Percentiles rank a stretch among this genome's conserved stretches.
Conservation (phyloP, 352 stramenopile genomes). For the Pythium apleroticum region DNA sequence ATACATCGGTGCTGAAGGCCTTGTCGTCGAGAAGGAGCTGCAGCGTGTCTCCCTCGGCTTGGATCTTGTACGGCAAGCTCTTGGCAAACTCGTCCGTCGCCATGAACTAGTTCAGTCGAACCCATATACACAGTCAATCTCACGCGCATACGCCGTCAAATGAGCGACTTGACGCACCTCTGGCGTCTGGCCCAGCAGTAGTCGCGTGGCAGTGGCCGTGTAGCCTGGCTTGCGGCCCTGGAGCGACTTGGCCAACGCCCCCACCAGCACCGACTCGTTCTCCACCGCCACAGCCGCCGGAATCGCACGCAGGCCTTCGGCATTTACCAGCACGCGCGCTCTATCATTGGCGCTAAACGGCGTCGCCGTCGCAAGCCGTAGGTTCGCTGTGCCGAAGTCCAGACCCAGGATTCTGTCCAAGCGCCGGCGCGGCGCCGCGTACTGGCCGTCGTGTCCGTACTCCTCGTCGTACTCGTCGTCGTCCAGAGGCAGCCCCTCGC, state of each 20-base stretch:
- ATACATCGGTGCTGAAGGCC: slow-evolving; percentile 59
- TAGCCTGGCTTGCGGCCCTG: slow-evolving; percentile 56
- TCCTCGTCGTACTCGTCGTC: slow-evolving; percentile 33
- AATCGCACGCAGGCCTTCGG: slow-evolving; percentile 51
- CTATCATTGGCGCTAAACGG: slow-evolving; percentile 17
- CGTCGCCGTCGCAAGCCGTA: slow-evolving; percentile 47
- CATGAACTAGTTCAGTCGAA: neutral
- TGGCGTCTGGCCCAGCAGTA: slow-evolving; percentile 39
- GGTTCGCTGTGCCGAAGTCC: slow-evolving; percentile 53
- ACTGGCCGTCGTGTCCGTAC: neutral
- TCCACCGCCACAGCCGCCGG: slow-evolving; percentile 59
- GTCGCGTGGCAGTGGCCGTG: slow-evolving; percentile 49
- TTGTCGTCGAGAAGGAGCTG: slow-evolving; percentile 52
- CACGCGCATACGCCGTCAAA: neutral
- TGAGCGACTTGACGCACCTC: slow-evolving; percentile 13
- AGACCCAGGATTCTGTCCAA: slow-evolving; percentile 49
- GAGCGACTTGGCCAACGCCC: slow-evolving; percentile 45
- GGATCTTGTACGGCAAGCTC: slow-evolving; percentile 44
- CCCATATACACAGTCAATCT: neutral
- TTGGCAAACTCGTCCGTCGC: slow-evolving; percentile 34
- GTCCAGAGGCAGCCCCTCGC: slow-evolving; percentile 45
- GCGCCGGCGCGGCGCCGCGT: neutral
- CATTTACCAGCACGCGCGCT: slow-evolving; percentile 55
- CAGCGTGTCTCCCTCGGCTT: slow-evolving; percentile 24
- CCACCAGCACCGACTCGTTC: slow-evolving; percentile 55